Percentiles rank a stretch among this genome's conserved stretches.
Evolutionary conservation across 2,329 filamentous ascomycete species (phyloP).

Genomic region (Phaeosphaeria sp.): DNA sequence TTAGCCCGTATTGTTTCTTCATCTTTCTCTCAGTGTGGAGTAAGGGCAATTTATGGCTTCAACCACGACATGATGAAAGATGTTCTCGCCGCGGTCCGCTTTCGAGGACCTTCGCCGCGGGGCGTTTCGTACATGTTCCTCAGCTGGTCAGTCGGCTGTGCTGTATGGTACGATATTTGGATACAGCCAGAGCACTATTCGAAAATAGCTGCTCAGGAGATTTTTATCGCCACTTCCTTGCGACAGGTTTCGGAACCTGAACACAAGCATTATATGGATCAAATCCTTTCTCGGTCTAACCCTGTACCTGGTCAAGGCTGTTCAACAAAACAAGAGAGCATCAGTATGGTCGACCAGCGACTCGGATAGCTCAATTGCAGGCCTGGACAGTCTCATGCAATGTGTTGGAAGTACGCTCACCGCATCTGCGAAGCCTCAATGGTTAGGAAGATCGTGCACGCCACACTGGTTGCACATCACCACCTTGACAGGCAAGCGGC

Average conservation of each 20-base stretch:
- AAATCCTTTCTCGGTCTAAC: not conserved
- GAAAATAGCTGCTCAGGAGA: not conserved
- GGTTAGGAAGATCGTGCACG: conserved; percentile 12
- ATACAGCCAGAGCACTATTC: not conserved
- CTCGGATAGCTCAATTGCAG: not conserved
- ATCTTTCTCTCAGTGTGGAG: not conserved
- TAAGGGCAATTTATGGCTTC: not conserved
- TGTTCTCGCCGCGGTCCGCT: not conserved
- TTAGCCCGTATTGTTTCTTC: not conserved
- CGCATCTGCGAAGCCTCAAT: conserved; percentile 4
- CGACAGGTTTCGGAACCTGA: not conserved
- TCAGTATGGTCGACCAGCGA: not conserved
- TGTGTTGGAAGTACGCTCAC: not conserved
- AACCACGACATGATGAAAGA: not conserved
- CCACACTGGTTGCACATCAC: conserved; percentile 14
- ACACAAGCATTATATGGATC: not conserved
- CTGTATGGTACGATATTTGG: not conserved
- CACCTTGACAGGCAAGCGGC: conserved; percentile 13
- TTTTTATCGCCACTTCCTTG: not conserved
- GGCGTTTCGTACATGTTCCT: not conserved
- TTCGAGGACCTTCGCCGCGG: not conserved
- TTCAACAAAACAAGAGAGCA: not conserved
- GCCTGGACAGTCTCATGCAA: conserved; percentile 1
- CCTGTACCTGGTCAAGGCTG: not conserved
- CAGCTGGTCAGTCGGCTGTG: not conserved